Base-by-base conservation (phyloP, 306 rosid genomes). In the Styphnolobium japonicum region DNA sequence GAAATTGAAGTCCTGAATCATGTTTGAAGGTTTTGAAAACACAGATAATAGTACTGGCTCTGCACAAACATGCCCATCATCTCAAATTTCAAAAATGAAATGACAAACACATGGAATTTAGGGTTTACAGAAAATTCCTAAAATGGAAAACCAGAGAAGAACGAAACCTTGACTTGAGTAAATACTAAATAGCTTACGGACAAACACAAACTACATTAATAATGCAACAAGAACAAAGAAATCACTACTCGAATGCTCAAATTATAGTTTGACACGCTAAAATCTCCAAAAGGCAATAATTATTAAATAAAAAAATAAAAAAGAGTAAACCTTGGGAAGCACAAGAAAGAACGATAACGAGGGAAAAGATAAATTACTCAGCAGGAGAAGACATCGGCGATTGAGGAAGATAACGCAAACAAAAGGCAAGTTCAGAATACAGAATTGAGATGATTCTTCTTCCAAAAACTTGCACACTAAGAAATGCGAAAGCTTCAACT, bases 331-430 rank as follows among this genome's bases (percentile, higher is more conserved):
- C 4, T 29, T 33, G 43, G 10, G 16, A 1, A 27, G 31, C 31
- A 27, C 31, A 27, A 9, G n/a, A n/a, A n/a, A n/a, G n/a, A n/a
- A n/a, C n/a, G n/a, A n/a, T n/a, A n/a, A n/a, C n/a, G n/a, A n/a
- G n/a, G n/a, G 45, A 70, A 62, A 67, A 21, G 72, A 67, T 71
- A 56, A 67, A 81, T 27, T 88, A 90, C 95, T 90, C 95, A 11
- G 86, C 90, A 37, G 94, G 94, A 34, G 90, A 82, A 68, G 89
- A 90, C 94, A 90, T 86, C 56, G 82, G 12, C 16, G 83, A 70
- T 67, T 56, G 57, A 46, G 80, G 73, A 61, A 78, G 79, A 60
- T 33, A 60, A 73, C 58, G 78, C 31, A 10, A 21, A 3, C 22
- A 11, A 45, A 31, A 46, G 19, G 51, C 18, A 29, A 2, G 18